Base-by-base conservation (phyloP, 2,329 filamentous ascomycete species). In the Ploettnerulaceae sp. region DNA sequence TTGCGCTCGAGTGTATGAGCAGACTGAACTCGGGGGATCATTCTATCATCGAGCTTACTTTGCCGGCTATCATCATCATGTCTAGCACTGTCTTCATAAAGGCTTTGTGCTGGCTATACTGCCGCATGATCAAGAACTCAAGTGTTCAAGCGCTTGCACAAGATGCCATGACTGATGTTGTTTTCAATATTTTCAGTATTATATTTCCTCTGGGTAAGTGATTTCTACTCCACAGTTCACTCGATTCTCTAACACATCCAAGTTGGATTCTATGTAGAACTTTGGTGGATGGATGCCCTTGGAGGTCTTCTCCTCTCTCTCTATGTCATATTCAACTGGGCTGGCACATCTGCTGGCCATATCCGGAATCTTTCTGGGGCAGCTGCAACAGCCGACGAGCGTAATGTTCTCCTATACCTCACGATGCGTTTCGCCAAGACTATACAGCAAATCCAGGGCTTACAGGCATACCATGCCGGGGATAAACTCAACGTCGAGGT, bases 311-410 rank as follows among this genome's bases (percentile, higher is more conserved):
- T 84, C 0, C 68, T 86, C 0, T 83, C 81, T 0, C 63, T 84
- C 4, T 84, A 75, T 66, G 82, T 86, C 61, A 84, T 85, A 55
- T 79, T 76, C 63, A 82, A 85, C 64, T 85, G 81, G 82, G 75
- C 75, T 1, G 70, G 72, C 35, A 84, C 81, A 0, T 78, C 73
- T 50, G 69, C 80, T 37, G 71, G 77, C 45, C 81, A 82, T 54
- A 72, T 82, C 36, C 73, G 72, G 1, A 71, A 78, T 2, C 66
- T 82, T 4, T 77, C 75, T 0, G 79, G 79, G n/a, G 69, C 76
- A 41, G 75, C 75, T 0, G 77, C 76, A 0, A 69, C 71, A 2
- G 67, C 73, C 3, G 64, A 70, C 4, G 66, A 76, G 31, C 67
- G 72, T 18, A 72, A 77, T 52, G 81, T 81, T 55, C 67, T 82